Evolutionary conservation across 148 eudicot genomes (phyloP), one percentile per base, ranked within the genome.

Genomic region (Dysphania ambrosioides): DNA sequence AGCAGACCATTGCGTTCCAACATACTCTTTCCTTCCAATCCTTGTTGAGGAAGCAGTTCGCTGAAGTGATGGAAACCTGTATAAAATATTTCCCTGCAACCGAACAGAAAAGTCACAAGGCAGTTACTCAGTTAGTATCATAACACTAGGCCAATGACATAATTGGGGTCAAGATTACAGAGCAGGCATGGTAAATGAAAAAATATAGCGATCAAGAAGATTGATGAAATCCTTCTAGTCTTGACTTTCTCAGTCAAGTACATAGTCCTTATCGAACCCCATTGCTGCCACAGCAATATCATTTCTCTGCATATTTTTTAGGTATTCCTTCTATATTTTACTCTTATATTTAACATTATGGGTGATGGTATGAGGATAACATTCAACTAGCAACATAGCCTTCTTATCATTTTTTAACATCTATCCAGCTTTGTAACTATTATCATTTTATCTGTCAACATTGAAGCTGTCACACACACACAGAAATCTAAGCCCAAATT

Each of bases 41-140:
- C 88, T 79, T 78, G 83, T 81, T 49, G 87, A 86, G 84, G 93
- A 80, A 47, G 97, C 99, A 57, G 99, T 95, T 72, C 96, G 92
- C 79, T 95, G 99, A 70, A 95, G 86, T 75, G 96, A 90, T 67
- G 97, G 96, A 79, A 95, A 95, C 68, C 86, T 85, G 72, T 95
- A 95, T 57, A 95, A 77, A 66, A 95, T 95, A 85, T 92, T 88
- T 78, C 99, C 99, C 99, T 95, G 86, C 77, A 82, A 34, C 66
- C 27, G 70, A 63, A 60, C 40, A 75, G 29, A 66, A 72, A 57
- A 9, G 18, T 66, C 42, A 6, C 27, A 53, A 66, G 61, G 34
- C 38, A 62, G 21, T 34, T 26, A 13, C 23, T 19, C 38, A 62
- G 21, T 34, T 26, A 13, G 32, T 19, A 23, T 2, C 27, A 66